Evolutionary conservation across 768 basidiomycete genomes (phyloP).

Genomic region (Lactifluus hygrophoroides): DNA sequence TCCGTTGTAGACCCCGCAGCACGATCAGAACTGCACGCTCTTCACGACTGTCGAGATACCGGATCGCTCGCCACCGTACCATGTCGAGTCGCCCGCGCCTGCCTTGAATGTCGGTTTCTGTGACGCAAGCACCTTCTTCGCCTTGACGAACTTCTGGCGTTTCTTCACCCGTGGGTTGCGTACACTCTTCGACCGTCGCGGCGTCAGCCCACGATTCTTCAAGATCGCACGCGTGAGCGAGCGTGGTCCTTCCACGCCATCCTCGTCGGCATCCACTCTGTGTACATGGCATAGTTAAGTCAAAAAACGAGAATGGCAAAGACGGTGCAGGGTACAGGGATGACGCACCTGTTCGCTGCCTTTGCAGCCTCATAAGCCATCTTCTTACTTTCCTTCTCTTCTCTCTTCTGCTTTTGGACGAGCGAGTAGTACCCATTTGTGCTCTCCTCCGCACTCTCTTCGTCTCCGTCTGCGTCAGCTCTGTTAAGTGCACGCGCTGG

Average conservation of each 20-base stretch:
- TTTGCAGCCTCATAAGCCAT: conserved; percentile 65
- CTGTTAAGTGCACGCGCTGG: conserved; percentile 23
- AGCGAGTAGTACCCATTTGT: conserved; percentile 86
- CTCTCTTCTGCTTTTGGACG: conserved; percentile 63
- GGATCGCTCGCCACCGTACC: conserved; percentile 85
- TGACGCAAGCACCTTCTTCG: conserved; percentile 83
- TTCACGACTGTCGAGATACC: conserved; percentile 91
- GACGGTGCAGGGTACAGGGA: neutral
- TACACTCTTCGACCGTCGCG: conserved; percentile 76
- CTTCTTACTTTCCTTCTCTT: conserved; percentile 72
- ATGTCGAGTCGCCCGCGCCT: conserved; percentile 59
- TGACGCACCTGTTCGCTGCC: conserved; percentile 48
- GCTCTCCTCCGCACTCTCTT: conserved; percentile 32
- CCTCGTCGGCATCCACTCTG: conserved; percentile 32
- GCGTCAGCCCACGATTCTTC: conserved; percentile 91
- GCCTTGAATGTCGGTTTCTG: conserved; percentile 93
- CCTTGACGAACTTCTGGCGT: conserved; percentile 85
- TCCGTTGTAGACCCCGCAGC: neutral
- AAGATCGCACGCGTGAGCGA: conserved; percentile 86
- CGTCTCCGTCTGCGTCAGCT: conserved; percentile 32
- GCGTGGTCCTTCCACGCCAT: conserved; percentile 62
- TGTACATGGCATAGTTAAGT: neutral
- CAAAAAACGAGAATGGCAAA: neutral
- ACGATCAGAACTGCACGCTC: conserved; percentile 52
- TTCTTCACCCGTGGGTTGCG: conserved; percentile 99